Base-by-base conservation (phyloP, 2,329 filamentous ascomycete genomes). In the Penicillium sp. region DNA sequence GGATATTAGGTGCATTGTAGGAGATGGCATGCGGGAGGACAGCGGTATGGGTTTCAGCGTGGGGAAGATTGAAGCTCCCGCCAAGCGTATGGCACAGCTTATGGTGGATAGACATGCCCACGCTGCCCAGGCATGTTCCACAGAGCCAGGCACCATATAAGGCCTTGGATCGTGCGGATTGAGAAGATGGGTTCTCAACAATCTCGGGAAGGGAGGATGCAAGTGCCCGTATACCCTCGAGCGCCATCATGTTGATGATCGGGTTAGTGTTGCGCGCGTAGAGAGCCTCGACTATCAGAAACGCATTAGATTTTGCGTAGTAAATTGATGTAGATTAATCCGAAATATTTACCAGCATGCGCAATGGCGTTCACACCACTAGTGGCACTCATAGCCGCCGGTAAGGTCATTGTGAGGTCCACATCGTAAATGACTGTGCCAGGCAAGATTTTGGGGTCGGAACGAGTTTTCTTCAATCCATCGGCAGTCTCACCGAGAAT, bases 281-380 rank as follows among this genome's bases (percentile, higher is more conserved):
- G 2, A 88, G 75, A 2, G 84, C 82, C 70, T 88, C 85, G 48
- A 86, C 84, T 77, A 60, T 54, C 26, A 35, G 49, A 1, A 50
- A 19, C 14, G 12, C 14, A 33, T 56, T 26, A 45, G 41, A 22
- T 25, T 1, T 6, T 25, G 11, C 12, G 11, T 11, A 16, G 5
- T 1, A 12, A 7, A 9, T 17, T 17, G 1, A 12, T 3, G 19
- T 6, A 5, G 5, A 11, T 37, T 31, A 43, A 35, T 30, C 3
- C 48, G 22, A 47, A 14, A 42, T 30, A 40, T 72, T 59, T 56
- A 80, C 78, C 77, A 40, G 84, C 80, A 70, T 88, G 85, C 2
- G 85, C 85, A 69, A 88, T 85, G 0, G 85, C 84, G 66, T 88
- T 88, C 45, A 88, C 77, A 43, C 85, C 85, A 55, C 83, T 86